Evolutionary conservation across 768 basidiomycete genomes (phyloP), one percentile per base, ranked within the genome.

Genomic region (Russula brevipes): DNA sequence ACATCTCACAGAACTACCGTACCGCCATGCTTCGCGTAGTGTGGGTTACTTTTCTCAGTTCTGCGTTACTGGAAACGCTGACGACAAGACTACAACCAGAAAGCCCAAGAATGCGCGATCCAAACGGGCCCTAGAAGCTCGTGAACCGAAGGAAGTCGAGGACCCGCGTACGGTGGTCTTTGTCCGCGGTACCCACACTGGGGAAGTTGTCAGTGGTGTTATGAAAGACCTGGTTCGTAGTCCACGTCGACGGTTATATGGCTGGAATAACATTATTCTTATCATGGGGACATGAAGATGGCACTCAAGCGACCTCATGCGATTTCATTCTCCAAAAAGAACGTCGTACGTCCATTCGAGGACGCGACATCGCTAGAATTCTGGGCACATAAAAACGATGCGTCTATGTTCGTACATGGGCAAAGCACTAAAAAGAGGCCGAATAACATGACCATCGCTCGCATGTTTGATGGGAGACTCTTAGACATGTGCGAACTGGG

Each of bases 71-170:
- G 5, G 51, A 35, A 39, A 17, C 14, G 19, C 33, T 49, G 9
- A 54, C 17, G 14, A 59, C 9, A 14, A 59, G 38, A n/a, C 1
- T 9, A 30, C 51, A 24, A 44, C 9, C 57, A 88, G 87, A 70
- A 98, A 96, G 79, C 93, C 97, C 24, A 92, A 90, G 80, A 98
- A 96, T 81, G 95, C 97, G 6, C 85, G 96, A 41, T 89, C 90
- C 14, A 99, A 98, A 76, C 82, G 97, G 64, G 95, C 84, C 0
- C 70, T 95, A 69, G 90, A 91, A 36, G 90, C 89, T 41, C 83
- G 94, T 11, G 88, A 88, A 70, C 85, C 97, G 0, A 95, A 96
- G 72, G 87, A 94, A 69, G 80, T 96, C 59, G 94, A 95, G 75
- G 93, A 91, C 71, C 80, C 85, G 41, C 86, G 94, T 68, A 93